phyloP scores from a whole-genome alignment of 768 basidiomycete species.

The Mycena rebaudengoi region DNA sequence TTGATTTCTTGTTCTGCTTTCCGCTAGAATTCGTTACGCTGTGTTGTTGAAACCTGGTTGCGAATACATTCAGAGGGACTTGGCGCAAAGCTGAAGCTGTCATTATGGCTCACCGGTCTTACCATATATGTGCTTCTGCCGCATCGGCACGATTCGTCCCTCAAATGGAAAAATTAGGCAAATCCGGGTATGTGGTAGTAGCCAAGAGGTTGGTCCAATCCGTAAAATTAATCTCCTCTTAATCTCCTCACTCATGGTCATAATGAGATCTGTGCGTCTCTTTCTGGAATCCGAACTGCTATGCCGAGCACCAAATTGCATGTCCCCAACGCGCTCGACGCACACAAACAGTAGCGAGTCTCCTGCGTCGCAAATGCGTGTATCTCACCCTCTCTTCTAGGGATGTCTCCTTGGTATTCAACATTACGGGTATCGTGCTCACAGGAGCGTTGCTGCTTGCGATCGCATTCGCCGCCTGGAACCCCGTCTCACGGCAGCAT shows the following conservation, averaged over 20 bases:
- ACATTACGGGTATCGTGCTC: neutral
- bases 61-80: neutral
- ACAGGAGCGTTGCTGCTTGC: neutral
- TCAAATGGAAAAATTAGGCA: neutral
- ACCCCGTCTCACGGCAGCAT: slow-evolving; percentile 3
- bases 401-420: neutral
- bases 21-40: neutral
- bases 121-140: neutral
- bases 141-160: neutral
- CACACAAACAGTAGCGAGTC: neutral
- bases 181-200: neutral
- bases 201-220: neutral
- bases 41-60: too few species aligned
- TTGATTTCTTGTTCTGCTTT: neutral
- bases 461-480: slow-evolving; percentile 2
- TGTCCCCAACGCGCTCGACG: neutral
- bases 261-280: neutral
- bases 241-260: neutral
- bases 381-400: neutral
- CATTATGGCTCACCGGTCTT: neutral
- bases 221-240: neutral
- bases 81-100: neutral
- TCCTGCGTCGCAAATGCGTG: neutral
- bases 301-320: neutral
- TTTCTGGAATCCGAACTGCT: neutral